Evolutionary conservation across 2,329 filamentous ascomycete species (phyloP).

Genomic region (Xylariaceae sp.): DNA sequence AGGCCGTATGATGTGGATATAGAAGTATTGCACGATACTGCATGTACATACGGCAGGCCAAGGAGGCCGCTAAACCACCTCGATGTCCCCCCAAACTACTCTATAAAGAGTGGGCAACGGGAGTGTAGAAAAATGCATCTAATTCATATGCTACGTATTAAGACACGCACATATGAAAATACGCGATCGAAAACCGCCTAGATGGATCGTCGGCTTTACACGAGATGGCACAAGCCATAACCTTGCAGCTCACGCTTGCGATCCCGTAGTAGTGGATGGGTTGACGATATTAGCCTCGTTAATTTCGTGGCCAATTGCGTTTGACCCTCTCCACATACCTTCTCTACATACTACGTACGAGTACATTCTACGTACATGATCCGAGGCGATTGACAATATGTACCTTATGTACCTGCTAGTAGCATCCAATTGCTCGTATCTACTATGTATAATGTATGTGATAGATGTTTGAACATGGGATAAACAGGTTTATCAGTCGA

Average conservation of each 20-base stretch:
- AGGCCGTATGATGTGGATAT: too few relatives aligned
- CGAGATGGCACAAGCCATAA: constrained; percentile 17
- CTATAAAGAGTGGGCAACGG: too few relatives aligned
- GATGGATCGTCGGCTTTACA: constrained; percentile 21
- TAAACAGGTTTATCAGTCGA: background rate
- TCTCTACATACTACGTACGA: constrained; percentile 1
- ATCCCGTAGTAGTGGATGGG: constrained; percentile 10
- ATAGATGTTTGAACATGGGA: background rate
- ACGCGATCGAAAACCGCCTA: constrained; percentile 14
- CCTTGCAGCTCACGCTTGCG: constrained; percentile 11
- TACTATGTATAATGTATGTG: background rate
- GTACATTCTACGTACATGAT: background rate
- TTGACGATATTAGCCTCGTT: constrained; percentile 11
- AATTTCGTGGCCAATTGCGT: constrained; percentile 15
- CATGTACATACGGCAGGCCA: background rate
- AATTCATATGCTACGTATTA: too few relatives aligned
- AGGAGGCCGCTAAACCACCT: background rate
- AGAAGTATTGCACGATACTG: background rate
- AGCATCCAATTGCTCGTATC: background rate
- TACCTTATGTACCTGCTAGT: background rate
- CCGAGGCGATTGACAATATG: background rate
- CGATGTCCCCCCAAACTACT: background rate
- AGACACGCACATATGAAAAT: background rate
- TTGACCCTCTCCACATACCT: constrained; percentile 13
- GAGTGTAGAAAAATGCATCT: background rate